Percentiles rank a stretch among this genome's conserved stretches.
Conservation (phyloP, 2,329 filamentous ascomycete genomes). For the Davidsoniella virescens region DNA sequence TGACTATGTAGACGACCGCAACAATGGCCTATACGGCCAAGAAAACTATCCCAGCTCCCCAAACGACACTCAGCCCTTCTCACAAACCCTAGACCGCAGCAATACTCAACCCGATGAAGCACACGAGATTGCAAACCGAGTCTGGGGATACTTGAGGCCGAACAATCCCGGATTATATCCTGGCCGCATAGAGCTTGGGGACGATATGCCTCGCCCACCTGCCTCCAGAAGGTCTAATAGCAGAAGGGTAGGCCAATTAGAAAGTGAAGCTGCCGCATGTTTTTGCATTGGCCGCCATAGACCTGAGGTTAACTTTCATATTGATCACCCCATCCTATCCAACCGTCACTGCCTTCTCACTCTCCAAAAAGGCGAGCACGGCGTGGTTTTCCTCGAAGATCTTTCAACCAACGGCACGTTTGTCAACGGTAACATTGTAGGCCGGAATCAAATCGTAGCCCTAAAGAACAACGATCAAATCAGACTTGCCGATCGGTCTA, state of each 20-base stretch:
- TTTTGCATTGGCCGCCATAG: slow-evolving; percentile 9
- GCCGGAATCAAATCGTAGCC: slow-evolving; percentile 80
- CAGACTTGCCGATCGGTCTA: slow-evolving; percentile 65
- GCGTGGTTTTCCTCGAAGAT: slow-evolving; percentile 65
- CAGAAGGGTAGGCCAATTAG: too few species aligned
- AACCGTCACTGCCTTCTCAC: slow-evolving; percentile 68
- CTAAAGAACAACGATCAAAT: slow-evolving; percentile 84
- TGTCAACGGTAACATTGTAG: slow-evolving; percentile 80
- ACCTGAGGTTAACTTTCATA: slow-evolving; percentile 40
- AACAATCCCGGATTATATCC: slow-evolving; percentile 34
- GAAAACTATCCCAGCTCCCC: background rate
- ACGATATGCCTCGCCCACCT: slow-evolving; percentile 45
- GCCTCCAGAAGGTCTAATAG: background rate
- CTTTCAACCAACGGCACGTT: slow-evolving; percentile 93
- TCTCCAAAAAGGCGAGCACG: slow-evolving; percentile 38
- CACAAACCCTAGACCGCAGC: slow-evolving; percentile 24
- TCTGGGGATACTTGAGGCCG: slow-evolving; percentile 71
- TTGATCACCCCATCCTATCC: slow-evolving; percentile 48
- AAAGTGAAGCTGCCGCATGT: slow-evolving; percentile 23
- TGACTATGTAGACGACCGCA: background rate
- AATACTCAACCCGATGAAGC: slow-evolving; percentile 43
- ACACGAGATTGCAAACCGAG: slow-evolving; percentile 67
- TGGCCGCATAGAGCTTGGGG: slow-evolving; percentile 54
- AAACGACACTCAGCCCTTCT: slow-evolving; percentile 9
- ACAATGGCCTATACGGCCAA: slow-evolving; percentile 5